Conservation (phyloP, 176 grass and related monocot genomes). For the Musa troglodytarum region DNA sequence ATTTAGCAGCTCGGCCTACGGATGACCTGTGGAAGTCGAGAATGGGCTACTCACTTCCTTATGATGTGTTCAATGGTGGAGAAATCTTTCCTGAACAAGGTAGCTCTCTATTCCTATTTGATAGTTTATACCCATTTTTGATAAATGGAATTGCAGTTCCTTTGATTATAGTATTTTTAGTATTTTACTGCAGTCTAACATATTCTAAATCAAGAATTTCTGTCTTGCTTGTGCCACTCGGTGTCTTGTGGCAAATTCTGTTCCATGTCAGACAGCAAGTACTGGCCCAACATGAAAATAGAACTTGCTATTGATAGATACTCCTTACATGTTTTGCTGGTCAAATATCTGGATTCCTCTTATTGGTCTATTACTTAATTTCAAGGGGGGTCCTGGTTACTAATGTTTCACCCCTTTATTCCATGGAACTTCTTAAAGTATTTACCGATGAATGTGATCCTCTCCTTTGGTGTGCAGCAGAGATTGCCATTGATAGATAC, state of each 20-base stretch:
- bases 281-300: background rate
- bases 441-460: background rate
- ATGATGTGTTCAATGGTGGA: slow-evolving; percentile 60
- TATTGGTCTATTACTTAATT: too few species aligned
- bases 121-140: too few species aligned
- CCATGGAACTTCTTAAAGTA: background rate
- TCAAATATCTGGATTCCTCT: too few species aligned
- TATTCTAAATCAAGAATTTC: background rate
- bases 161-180: background rate
- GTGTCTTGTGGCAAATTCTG: too few species aligned
- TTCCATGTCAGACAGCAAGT: background rate
- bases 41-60: slow-evolving; percentile 47
- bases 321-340: too few species aligned
- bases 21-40: slow-evolving; percentile 85
- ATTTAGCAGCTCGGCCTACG: slow-evolving; percentile 37
- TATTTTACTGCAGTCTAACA: background rate
- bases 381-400: too few species aligned
- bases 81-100: slow-evolving; percentile 82
- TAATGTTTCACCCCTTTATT: background rate
- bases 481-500: background rate
- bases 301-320: too few species aligned
- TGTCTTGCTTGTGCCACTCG: background rate
- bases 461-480: background rate
- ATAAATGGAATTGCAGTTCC: background rate
- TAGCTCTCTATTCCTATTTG: slow-evolving; percentile 17